Base-by-base conservation (phyloP, 2,329 filamentous ascomycete species). In the Dothidotthia symphoricarpi region DNA sequence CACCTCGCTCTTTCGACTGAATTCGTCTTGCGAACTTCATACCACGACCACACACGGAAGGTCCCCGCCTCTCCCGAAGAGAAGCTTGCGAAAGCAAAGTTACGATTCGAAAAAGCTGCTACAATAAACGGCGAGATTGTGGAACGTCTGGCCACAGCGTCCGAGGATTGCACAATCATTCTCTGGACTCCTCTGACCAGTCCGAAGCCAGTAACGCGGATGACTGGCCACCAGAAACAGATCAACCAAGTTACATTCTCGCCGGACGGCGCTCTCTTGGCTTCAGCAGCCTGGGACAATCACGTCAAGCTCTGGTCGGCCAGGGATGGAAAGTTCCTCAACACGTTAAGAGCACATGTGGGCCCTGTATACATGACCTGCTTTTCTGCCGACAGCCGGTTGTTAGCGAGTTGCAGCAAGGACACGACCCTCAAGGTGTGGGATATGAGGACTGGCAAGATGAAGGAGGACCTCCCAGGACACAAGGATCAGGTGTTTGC, bases 231-330 rank as follows among this genome's bases (percentile, higher is more conserved):
- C 60, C 88, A 96, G 65, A 97, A 97, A 70, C 87, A 91, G 61
- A 90, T 97, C 53, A 96, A 97, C 66, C 87, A 96, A 63, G 90
- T 97, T 31, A 86, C 84, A 0, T 97, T 97, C 69, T 95, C 88
- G 1, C 89, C 91, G 0, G 90, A 97, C 59, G 91, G 89, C 24
- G 76, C 80, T 7, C 77, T 91, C 41, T 89, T 98, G 55, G 93
- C 93, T 7, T 94, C 86, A 25, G 83, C 87, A 7, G 84, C 85
- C 3, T 98, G 91, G 72, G 93, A 98, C 66, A 98, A 97, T 64
- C 87, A 91, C 57, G 88, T 91, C 54, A 95, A 95, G 69, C 70
- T 96, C 16, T 97, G 90, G 90, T 87, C 83, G 51, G 86, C 85
- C 2, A 76, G 79, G 61, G 86, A 83, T 48, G 82, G 79, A 45